Conservation (phyloP, 257 asterid species). For the Agastache rugosa region DNA sequence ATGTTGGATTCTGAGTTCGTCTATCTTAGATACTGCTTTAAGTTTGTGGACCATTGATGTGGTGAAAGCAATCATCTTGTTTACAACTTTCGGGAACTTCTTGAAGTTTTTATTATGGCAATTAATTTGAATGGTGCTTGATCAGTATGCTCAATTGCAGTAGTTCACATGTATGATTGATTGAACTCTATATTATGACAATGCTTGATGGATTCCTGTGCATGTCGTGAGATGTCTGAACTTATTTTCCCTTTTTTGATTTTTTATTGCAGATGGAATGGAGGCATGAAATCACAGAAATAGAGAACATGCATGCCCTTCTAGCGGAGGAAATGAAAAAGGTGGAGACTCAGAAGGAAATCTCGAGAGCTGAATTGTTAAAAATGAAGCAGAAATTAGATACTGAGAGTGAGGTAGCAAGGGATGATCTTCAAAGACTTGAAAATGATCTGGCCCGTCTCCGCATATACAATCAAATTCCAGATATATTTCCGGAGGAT, state of each 20-base stretch:
- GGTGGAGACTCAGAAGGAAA: constrained; percentile 21
- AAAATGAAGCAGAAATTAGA: constrained; percentile 37
- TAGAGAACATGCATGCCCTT: constrained; percentile 23
- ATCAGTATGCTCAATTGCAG: background rate
- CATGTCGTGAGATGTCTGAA: constrained; percentile 15
- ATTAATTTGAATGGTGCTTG: background rate
- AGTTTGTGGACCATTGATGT: background rate
- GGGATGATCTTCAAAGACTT: constrained; percentile 33
- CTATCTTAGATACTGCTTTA: background rate
- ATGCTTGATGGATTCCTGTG: too few relatives aligned
- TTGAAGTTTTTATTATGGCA: background rate
- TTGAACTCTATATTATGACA: too few relatives aligned
- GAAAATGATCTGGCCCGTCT: constrained; percentile 40
- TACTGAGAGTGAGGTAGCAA: constrained; percentile 19
- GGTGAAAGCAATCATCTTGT: background rate
- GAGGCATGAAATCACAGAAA: constrained; percentile 36
- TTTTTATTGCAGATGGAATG: constrained; percentile 29
- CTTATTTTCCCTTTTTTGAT: background rate
- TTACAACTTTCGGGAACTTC: background rate
- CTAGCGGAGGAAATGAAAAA: constrained; percentile 36
- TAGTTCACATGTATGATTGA: background rate
- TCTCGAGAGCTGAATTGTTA: constrained; percentile 9
- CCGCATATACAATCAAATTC: constrained; percentile 11
- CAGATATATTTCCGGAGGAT: constrained; percentile 17
- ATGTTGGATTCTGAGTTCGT: background rate